Percentiles rank a stretch among this genome's conserved stretches.
phyloP scores from a whole-genome alignment of 2,329 filamentous ascomycete genomes.

The Capronia epimyces region DNA sequence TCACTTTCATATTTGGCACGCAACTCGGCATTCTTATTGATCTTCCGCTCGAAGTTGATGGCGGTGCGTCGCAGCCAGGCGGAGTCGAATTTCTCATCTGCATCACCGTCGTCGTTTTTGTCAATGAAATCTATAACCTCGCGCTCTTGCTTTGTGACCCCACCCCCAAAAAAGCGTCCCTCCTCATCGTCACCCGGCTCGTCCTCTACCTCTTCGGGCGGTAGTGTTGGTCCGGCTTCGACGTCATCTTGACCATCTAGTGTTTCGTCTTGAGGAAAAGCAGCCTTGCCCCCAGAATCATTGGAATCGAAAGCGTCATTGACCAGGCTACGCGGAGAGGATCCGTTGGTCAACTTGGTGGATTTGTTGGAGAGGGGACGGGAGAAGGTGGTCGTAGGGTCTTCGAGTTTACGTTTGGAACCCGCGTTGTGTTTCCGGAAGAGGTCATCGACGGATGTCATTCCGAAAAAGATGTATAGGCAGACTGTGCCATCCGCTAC shows the following conservation, averaged over 20 bases:
- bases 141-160: conserved; percentile 73
- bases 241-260: conserved; percentile 42
- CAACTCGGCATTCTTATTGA: conserved; percentile 83
- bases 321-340: conserved; percentile 18
- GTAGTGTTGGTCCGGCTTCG: conserved; percentile 51
- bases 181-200: conserved; percentile 73
- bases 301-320: conserved; percentile 7
- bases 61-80: conserved; percentile 78
- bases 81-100: conserved; percentile 62
- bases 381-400: conserved; percentile 25
- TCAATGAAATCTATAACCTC: conserved; percentile 87
- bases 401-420: conserved; percentile 28
- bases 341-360: conserved; percentile 24
- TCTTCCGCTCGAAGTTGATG: conserved; percentile 81
- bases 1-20: conserved; percentile 77
- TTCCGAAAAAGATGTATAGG: conserved; percentile 3
- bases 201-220: conserved; percentile 51
- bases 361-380: conserved; percentile 27
- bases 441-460: conserved; percentile 26
- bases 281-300: conserved; percentile 12
- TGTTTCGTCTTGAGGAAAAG: conserved; percentile 23
- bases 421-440: conserved; percentile 23
- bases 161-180: conserved; percentile 91
- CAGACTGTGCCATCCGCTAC: neutral
- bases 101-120: conserved; percentile 52